These are phyloP conservation scores for Macrophomina pseudophaseolina DNA, from an alignment of 2,329 filamentous ascomycete species.

Conservation along the genomic window DNA sequence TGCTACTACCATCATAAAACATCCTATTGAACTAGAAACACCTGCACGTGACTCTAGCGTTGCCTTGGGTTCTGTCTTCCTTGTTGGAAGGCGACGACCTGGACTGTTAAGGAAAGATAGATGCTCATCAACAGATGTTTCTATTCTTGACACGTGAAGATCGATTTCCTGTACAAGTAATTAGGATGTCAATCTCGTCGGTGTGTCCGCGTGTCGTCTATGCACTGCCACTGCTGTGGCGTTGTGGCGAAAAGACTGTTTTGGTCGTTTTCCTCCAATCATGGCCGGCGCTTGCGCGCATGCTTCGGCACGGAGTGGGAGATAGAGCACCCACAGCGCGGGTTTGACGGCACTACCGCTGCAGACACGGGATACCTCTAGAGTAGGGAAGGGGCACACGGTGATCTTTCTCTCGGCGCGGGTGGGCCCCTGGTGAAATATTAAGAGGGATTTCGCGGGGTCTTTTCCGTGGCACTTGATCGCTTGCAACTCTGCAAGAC, in stretches of 20 bases:
- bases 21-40: not conserved
- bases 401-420: too few species aligned
- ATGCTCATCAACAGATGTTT: not conserved
- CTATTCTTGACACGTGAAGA: not conserved
- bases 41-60: slow-evolving; percentile 2
- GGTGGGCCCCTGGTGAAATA: not conserved
- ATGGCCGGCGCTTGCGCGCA: not conserved
- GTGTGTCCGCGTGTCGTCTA: not conserved
- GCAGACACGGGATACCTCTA: too few species aligned
- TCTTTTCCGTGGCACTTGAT: too few species aligned
- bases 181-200: slow-evolving; percentile 4
- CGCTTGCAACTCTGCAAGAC: too few species aligned
- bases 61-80: not conserved
- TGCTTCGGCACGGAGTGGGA: not conserved
- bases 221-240: slow-evolving; percentile 17
- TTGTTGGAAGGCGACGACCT: too few species aligned
- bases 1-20: not conserved
- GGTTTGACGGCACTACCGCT: not conserved
- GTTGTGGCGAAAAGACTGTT: slow-evolving; percentile 11
- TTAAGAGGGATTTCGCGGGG: too few species aligned
- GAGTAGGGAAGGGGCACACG: too few species aligned
- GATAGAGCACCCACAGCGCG: not conserved
- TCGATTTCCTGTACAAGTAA: not conserved
- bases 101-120: too few species aligned
- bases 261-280: not conserved